Evolutionary conservation across 2,329 filamentous ascomycete genomes (phyloP).

Genomic region (Trichoderma atroviride): DNA sequence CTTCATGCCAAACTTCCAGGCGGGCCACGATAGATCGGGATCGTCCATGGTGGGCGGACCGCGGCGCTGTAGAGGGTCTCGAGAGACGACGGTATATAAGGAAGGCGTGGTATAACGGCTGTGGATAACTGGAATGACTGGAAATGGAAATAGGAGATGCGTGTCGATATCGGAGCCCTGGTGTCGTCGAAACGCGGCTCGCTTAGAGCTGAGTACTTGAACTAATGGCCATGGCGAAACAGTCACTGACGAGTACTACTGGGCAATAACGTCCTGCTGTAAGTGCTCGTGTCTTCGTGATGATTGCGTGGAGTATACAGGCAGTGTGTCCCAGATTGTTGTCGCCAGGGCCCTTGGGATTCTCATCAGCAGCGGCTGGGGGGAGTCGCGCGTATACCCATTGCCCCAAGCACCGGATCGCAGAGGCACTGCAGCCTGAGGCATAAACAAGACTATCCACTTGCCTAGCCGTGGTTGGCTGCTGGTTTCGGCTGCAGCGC

Average conservation of each 20-base stretch:
- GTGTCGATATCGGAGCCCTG: constrained; percentile 8
- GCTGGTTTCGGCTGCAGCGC: background rate
- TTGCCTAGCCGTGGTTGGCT: background rate
- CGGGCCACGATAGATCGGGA: constrained; percentile 56
- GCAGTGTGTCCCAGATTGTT: constrained; percentile 11
- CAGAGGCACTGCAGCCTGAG: constrained; percentile 12
- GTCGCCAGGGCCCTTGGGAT: constrained; percentile 16
- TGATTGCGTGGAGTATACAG: constrained; percentile 24
- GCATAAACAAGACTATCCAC: constrained; percentile 5
- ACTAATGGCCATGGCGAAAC: constrained; percentile 31
- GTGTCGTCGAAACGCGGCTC: constrained; percentile 27
- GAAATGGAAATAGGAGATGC: background rate
- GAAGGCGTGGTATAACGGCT: background rate
- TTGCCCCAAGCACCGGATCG: constrained; percentile 21
- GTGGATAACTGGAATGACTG: background rate
- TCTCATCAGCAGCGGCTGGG: constrained; percentile 3
- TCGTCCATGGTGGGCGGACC: constrained; percentile 54
- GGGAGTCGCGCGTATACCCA: constrained; percentile 26
- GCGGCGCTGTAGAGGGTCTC: background rate
- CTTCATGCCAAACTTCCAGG: constrained; percentile 67
- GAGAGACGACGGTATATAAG: background rate
- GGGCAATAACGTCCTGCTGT: constrained; percentile 20
- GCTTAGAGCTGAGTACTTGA: constrained; percentile 29
- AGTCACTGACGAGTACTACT: constrained; percentile 18
- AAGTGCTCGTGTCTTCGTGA: constrained; percentile 29